Evolutionary conservation across 371 early-diverging fungal species (phyloP), one percentile per base, ranked within the genome.

Genomic region (Globomyces sp.): DNA sequence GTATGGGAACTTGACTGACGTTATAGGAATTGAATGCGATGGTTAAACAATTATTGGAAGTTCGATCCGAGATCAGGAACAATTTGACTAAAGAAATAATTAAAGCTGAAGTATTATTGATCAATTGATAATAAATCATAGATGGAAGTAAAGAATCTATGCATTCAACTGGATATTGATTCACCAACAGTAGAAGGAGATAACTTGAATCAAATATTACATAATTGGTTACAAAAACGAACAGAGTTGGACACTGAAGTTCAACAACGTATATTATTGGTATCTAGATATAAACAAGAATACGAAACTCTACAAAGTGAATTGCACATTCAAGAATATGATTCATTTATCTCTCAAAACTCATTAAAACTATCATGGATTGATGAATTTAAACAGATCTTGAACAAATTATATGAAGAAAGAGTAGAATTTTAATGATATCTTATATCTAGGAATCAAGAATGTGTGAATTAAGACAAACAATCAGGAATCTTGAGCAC

Each of bases 371-470:
- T 24, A 24, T 24, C 24, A 24, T 24, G 55, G 40, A 55, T 55
- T n/a, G 40, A 55, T 39, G 55, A 55, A 55, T 39, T 55, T 36
- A 55, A 55, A 55, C 36, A 55, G 40, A n/a, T 39, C 6, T 39
- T 55, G 3, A 39, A 39, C 40, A 55, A 55, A 40, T 6, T 55
- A 40, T 39, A 55, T 39, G 55, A 55, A 55, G 55, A 55, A 10
- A 36, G 40, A 13, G 55, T 24, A 24, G 24, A 24, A 24, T 24
- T 24, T 24, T 55, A 55, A 24, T 11, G 10, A 39, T 6, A 8
- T 6, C n/a, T 55, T 13, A 13, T 5, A 6, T 6, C 5, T 13
- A 51, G 51, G 34, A 51, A 11, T 13, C 11, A 13, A 6, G 51
- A 34, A 51, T 51, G 5, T 13, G 1, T 1, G 4, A 51, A 34